Evolutionary conservation across 2,329 filamentous ascomycete species (phyloP).

Genomic region (Colletotrichum gigasporum): DNA sequence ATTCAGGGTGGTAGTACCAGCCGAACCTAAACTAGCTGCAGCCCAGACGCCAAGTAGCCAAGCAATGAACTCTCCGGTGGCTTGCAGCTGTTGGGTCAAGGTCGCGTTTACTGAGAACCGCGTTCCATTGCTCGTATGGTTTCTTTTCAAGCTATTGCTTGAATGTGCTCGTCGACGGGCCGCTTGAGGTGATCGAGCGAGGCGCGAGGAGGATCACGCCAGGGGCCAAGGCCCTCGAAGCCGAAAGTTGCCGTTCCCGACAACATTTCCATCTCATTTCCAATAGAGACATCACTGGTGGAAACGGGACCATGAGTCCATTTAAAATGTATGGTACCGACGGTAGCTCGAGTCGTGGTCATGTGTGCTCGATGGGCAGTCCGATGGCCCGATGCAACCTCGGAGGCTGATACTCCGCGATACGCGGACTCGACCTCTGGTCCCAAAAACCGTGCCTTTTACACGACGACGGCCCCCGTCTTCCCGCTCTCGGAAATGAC

Average conservation of each 20-base stretch:
- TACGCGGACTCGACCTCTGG: conserved; percentile 2
- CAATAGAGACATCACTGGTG: not conserved
- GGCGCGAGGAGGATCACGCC: not conserved
- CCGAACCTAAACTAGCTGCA: not conserved
- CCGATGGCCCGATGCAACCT: conserved; percentile 26
- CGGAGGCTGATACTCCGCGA: conserved; percentile 22
- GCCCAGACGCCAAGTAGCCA: not conserved
- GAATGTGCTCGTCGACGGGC: too few relatives aligned
- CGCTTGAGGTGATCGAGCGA: too few relatives aligned
- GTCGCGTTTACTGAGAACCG: not conserved
- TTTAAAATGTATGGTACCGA: conserved; percentile 1
- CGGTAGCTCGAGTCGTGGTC: not conserved
- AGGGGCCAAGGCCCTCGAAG: not conserved
- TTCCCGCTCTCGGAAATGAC: conserved; percentile 7
- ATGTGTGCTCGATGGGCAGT: conserved; percentile 2
- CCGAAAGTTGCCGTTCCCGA: not conserved
- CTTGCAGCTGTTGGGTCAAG: not conserved
- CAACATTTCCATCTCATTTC: not conserved
- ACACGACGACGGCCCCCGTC: not conserved
- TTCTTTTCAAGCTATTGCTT: too few relatives aligned
- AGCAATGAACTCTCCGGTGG: conserved; percentile 8
- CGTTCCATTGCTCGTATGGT: too few relatives aligned
- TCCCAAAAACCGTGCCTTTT: not conserved
- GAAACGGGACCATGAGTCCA: not conserved
- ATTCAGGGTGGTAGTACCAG: not conserved